Conservation (phyloP, 768 basidiomycete genomes). For the Russula vinacea region DNA sequence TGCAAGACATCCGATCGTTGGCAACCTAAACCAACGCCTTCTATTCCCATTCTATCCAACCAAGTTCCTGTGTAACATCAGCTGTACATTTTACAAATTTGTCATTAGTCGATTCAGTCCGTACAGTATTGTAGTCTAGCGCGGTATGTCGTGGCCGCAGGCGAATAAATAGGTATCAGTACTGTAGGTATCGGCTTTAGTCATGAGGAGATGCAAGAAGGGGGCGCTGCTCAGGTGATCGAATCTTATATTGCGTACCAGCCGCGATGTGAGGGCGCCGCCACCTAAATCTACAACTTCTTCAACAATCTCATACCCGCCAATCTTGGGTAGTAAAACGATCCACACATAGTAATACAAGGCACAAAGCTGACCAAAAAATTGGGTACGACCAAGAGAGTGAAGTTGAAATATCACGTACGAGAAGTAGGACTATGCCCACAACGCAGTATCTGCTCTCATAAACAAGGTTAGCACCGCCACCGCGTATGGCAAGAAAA, state of each 20-base stretch:
- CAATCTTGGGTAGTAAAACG: constrained; percentile 42
- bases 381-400: not conserved
- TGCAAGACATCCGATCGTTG: not conserved
- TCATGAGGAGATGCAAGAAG: constrained; percentile 25
- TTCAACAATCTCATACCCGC: constrained; percentile 47
- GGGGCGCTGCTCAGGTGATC: constrained; percentile 15
- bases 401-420: constrained; percentile 20
- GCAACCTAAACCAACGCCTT: not conserved
- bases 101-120: not conserved
- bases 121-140: constrained; percentile 4
- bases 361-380: constrained; percentile 28
- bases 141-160: too few relatives aligned
- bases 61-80: not conserved
- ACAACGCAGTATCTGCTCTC: constrained; percentile 34
- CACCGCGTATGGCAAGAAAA: not conserved
- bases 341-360: constrained; percentile 43
- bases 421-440: constrained; percentile 33
- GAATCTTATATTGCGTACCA: constrained; percentile 22
- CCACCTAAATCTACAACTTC: constrained; percentile 34
- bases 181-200: too few relatives aligned
- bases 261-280: constrained; percentile 26
- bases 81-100: not conserved
- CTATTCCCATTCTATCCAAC: not conserved
- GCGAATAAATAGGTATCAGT: not conserved
- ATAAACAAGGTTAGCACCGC: constrained; percentile 5